These are phyloP conservation scores for Apophysomyces trapeziformis DNA, from an alignment of 371 early-diverging fungal species.

Conservation along the genomic window DNA sequence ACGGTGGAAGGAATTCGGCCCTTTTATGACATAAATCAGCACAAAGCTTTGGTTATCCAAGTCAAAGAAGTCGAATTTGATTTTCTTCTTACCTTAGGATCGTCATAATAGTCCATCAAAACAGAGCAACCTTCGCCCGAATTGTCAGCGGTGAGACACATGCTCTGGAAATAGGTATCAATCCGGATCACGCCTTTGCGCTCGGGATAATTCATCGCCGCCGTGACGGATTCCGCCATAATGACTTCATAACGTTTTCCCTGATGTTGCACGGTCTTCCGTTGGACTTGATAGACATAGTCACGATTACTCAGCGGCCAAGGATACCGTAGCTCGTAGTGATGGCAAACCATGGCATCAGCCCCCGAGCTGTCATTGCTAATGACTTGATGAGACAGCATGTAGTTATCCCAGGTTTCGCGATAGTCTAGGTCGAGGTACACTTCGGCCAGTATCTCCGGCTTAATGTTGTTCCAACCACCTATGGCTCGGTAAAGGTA, in stretches of 20 bases:
- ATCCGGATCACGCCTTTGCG: conserved; percentile 49
- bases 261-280: conserved; percentile 24
- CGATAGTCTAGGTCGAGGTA: conserved; percentile 50
- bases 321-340: conserved; percentile 40
- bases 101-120: conserved; percentile 56
- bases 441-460: conserved; percentile 32
- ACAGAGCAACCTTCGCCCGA: conserved; percentile 46
- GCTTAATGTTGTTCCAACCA: conserved; percentile 30
- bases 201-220: conserved; percentile 23
- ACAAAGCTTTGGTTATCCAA: no score
- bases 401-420: conserved; percentile 53
- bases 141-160: conserved; percentile 40
- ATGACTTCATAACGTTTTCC: conserved; percentile 43
- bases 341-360: conserved; percentile 13
- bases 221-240: conserved; percentile 46
- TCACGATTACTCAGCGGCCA: conserved; percentile 57
- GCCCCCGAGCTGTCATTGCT: conserved; percentile 8
- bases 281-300: conserved; percentile 48
- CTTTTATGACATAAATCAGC: conserved; percentile 18
- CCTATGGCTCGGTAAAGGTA: conserved; percentile 34
- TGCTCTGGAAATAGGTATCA: conserved; percentile 51
- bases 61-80: neutral
- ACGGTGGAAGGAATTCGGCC: conserved; percentile 50
- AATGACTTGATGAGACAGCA: conserved; percentile 40
- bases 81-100: conserved; percentile 49